A percentile compares a stretch with the other conserved stretches of the same genome.
Conservation (phyloP, 75 land plant species). For the Azolla pinnata region DNA sequence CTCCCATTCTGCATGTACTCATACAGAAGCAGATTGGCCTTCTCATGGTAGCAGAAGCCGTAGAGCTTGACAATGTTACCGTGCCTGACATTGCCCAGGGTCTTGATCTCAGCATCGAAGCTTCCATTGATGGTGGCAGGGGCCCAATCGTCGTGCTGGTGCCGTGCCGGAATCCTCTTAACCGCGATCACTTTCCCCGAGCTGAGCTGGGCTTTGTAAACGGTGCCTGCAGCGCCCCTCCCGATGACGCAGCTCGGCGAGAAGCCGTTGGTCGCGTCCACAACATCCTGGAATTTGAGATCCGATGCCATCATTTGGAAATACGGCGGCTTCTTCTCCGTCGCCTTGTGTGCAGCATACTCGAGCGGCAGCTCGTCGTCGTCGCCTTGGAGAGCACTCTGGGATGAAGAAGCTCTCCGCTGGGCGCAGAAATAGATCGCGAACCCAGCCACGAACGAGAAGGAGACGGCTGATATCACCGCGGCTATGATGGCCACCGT, state of each 20-base stretch:
- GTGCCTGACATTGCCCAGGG: conserved; percentile 52
- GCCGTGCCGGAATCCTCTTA: conserved; percentile 29
- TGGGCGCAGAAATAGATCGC: conserved; percentile 19
- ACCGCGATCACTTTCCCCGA: conserved; percentile 40
- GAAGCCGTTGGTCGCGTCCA: conserved; percentile 45
- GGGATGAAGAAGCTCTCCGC: not conserved
- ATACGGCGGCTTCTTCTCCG: not conserved
- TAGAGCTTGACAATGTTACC: conserved; percentile 44
- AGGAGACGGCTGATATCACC: not conserved
- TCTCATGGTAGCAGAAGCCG: conserved; percentile 48
- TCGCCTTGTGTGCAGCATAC: conserved; percentile 12
- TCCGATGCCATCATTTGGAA: conserved; percentile 4
- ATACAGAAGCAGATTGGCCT: conserved; percentile 40
- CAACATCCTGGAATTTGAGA: conserved; percentile 26
- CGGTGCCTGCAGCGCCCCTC: conserved; percentile 54
- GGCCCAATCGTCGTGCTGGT: conserved; percentile 11
- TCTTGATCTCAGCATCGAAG: conserved; percentile 56
- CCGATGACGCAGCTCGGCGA: conserved; percentile 39
- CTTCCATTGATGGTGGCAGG: conserved; percentile 41
- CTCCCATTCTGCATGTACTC: conserved; percentile 58
- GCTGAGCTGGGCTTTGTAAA: conserved; percentile 44
- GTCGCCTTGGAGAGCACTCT: conserved; percentile 27
- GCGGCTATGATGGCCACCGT: not conserved
- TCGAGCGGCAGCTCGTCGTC: too few relatives aligned
- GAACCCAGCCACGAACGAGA: not conserved